Percentiles rank a stretch among this genome's conserved stretches.
Evolutionary conservation across 2,329 filamentous ascomycete genomes (phyloP).

Genomic region (Aureobasidium musti): DNA sequence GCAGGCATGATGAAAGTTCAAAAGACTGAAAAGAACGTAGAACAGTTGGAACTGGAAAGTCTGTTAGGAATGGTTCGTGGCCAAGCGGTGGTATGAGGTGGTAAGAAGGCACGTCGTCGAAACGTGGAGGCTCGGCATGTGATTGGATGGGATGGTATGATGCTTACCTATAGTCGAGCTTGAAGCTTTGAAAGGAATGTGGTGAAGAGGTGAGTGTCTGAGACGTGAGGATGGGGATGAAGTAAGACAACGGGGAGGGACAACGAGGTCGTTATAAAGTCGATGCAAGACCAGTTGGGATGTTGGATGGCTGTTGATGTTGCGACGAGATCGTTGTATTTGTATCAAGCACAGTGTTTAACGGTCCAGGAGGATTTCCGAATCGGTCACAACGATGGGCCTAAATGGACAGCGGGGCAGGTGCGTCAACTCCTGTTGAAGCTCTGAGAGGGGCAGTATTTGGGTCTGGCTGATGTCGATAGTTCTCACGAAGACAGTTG

Average conservation of each 20-base stretch:
- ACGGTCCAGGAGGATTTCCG: conserved; percentile 27
- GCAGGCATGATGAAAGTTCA: conserved; percentile 46
- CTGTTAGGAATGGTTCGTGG: not conserved
- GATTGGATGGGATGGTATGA: not conserved
- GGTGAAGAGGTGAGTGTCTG: not conserved
- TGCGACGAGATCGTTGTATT: conserved; percentile 30
- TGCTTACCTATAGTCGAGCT: conserved; percentile 27
- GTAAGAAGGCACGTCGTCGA: not conserved
- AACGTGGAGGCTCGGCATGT: not conserved
- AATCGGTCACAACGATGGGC: conserved; percentile 29
- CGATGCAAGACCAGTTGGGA: conserved; percentile 29
- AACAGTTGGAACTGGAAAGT: conserved; percentile 19
- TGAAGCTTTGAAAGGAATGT: conserved; percentile 28
- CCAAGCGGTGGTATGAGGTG: conserved; percentile 10
- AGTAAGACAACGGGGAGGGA: conserved; percentile 30
- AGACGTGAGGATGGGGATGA: conserved; percentile 11
- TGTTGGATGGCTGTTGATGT: conserved; percentile 29
- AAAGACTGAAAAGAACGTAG: conserved; percentile 24
- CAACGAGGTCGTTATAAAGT: conserved; percentile 31
- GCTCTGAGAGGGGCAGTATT: conserved; percentile 23
- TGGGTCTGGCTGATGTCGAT: conserved; percentile 25
- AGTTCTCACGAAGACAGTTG: conserved; percentile 26
- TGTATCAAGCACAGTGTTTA: conserved; percentile 26
- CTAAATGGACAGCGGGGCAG: conserved; percentile 29
- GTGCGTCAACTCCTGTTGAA: conserved; percentile 25